Evolutionary conservation across 179 eudicot genomes (phyloP), one percentile per base, ranked within the genome.

Genomic region (Actinidia arguta): DNA sequence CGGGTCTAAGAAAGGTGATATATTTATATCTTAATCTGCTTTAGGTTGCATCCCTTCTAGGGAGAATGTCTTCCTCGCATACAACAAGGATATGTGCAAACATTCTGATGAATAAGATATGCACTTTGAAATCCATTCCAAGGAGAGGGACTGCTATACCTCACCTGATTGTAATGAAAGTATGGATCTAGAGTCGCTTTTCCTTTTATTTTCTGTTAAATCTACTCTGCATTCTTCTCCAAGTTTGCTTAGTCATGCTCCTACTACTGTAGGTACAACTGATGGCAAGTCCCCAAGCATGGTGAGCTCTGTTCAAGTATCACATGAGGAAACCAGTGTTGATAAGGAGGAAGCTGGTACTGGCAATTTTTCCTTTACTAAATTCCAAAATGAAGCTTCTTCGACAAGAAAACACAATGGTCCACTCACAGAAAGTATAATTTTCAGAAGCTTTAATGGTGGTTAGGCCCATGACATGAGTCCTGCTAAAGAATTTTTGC

Each of bases 361-460:
- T 44, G 69, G 31, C 17, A 69, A 79, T 46, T 22, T 81, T 58
- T 70, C 76, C 66, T 63, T 80, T 64, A 79, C 69, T 64, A 59
- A 52, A 75, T 67, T 66, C 75, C 68, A 80, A 74, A 75, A 76
- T 81, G 80, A 76, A 36, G 84, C 52, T 73, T n/a, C n/a, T n/a
- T 62, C 39, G 73, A 81, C 61, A 78, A 80, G 63, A 79, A 71
- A 86, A 79, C 58, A 81, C 56, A 80, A 73, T 25, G 85, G 85
- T 78, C 88, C 94, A 61, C 85, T 88, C 69, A 86, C 91, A 77
- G 94, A 92, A 88, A 90, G 83, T 82, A 87, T 89, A 81, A 84
- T 86, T 69, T 85, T 88, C 85, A 85, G 89, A 84, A 86, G 78
- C 74, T 61, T 54, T 42, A 77, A 47, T 68, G 88, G 90, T 36